A percentile compares a stretch with the other conserved stretches of the same genome.
These are phyloP conservation scores for Filosporella fistucella DNA, from an alignment of 495 filamentous ascomycete species.

Conservation along the genomic window DNA sequence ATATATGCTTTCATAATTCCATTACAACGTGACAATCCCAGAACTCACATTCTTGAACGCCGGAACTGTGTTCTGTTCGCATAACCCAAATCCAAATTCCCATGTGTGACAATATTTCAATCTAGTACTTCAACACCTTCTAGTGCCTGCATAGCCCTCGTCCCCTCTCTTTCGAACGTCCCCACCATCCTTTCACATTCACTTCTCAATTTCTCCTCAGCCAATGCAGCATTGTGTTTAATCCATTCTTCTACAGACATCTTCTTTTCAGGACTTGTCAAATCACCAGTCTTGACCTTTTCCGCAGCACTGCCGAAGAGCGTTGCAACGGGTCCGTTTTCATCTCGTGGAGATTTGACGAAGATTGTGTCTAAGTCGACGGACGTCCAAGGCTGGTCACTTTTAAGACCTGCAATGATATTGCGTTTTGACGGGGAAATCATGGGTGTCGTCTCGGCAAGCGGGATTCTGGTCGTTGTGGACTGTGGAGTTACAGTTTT, in stretches of 20 bases:
- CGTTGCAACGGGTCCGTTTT: conserved; percentile 8
- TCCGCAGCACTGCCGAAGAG: conserved; percentile 26
- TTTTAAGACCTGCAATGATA: conserved; percentile 52
- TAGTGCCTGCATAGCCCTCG: conserved; percentile 66
- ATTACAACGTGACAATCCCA: neutral
- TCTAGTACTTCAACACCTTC: conserved; percentile 56
- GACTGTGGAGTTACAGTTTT: conserved; percentile 23
- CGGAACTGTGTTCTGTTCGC: too few species aligned
- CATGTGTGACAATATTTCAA: too few species aligned
- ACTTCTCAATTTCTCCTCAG: conserved; percentile 68
- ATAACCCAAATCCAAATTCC: too few species aligned
- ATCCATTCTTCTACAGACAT: conserved; percentile 97
- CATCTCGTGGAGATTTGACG: conserved; percentile 20
- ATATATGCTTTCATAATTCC: too few species aligned
- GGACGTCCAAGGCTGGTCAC: conserved; percentile 62
- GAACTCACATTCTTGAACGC: neutral
- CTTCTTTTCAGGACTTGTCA: conserved; percentile 74
- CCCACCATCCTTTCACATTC: conserved; percentile 80
- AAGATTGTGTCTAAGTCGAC: conserved; percentile 68
- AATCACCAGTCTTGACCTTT: conserved; percentile 42
- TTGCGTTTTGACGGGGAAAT: conserved; percentile 64
- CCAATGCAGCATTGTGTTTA: conserved; percentile 67
- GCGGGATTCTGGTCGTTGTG: conserved; percentile 37
- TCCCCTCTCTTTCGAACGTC: conserved; percentile 78
- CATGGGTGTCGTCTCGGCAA: conserved; percentile 50